Evolutionary conservation across 495 filamentous ascomycete genomes (phyloP), one percentile per base, ranked within the genome.

Genomic region (Parachaetomium inaequale): DNA sequence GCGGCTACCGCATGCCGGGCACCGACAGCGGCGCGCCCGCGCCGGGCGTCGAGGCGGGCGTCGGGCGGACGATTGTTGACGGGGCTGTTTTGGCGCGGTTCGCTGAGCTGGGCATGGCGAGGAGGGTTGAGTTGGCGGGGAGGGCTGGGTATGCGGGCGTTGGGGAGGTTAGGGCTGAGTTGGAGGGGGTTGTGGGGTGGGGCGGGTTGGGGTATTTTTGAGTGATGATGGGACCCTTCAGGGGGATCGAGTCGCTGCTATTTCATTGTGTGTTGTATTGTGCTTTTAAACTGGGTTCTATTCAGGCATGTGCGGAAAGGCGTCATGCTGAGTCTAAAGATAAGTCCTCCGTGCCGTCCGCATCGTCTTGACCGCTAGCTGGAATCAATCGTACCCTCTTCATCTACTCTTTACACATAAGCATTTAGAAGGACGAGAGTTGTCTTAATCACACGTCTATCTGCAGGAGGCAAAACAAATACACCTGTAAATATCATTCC

Each of bases 101-200:
- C 83, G 77, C 83, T 47, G 90, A 89, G 68, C 75, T 94, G 65
- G 84, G 85, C 0, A 83, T 82, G 58, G 85, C 86, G 58, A 79
- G 86, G 54, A 78, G 88, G 66, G 79, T 72, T 25, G 92, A 96
- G 75, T 84, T 92, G 67, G 84, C 85, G 5, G 83, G 81, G 0
- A 78, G 88, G 55, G 85, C 90, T 0, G 71, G 71, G 47, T 73
- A 70, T 32, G 55, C 31, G 0, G 42, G n/a, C 3, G 62, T 40
- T 85, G 68, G 66, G 12, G 72, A 72, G 70, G 62, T 72, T 1
- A 64, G 72, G 46, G 63, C 36, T 4, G 74, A 76, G 58, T 32
- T 76, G 59, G 69, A 72, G 76, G 43, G 66, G 4, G 64, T 76
- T 14, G 38, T 76, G 26, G 67, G 73, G 26, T 76, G 74, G 71